phyloP scores from a whole-genome alignment of 176 grass and related monocot genomes.

The Microstegium vimineum region DNA sequence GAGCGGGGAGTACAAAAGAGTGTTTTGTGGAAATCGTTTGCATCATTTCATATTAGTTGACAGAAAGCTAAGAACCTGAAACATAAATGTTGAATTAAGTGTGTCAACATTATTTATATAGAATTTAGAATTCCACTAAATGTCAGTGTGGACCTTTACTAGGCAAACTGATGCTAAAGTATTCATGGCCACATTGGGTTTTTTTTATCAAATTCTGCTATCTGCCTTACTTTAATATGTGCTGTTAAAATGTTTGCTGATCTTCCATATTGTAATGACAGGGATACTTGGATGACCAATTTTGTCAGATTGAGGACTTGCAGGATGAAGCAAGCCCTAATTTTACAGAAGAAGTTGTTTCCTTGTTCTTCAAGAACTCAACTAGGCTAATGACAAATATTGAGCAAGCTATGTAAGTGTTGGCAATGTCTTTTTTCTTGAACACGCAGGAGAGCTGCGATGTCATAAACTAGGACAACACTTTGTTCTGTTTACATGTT shows the following conservation, averaged over 20 bases:
- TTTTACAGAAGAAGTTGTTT: constrained; percentile 87
- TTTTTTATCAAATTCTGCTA: background rate
- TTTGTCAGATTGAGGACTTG: constrained; percentile 84
- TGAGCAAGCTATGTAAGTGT: constrained; percentile 79
- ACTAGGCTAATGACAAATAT: constrained; percentile 64
- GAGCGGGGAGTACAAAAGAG: background rate
- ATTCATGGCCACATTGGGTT: background rate
- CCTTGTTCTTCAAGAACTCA: constrained; percentile 85
- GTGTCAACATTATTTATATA: background rate
- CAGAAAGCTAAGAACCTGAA: constrained; percentile 22
- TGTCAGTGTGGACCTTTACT: background rate
- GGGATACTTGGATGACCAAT: constrained; percentile 90
- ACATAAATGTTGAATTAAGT: constrained; percentile 13
- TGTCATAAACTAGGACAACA: constrained; percentile 2
- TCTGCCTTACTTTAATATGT: background rate
- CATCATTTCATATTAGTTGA: background rate
- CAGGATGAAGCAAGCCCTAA: constrained; percentile 90
- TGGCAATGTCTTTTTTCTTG: background rate
- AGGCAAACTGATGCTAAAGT: background rate
- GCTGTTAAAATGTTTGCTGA: background rate
- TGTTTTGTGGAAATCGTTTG: background rate
- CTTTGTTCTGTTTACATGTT: background rate
- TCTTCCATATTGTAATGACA: constrained; percentile 36
- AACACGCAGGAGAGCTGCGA: background rate
- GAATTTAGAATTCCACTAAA: background rate